phyloP scores from a whole-genome alignment of 495 filamentous ascomycete genomes.

The Parachaetomium inaequale region DNA sequence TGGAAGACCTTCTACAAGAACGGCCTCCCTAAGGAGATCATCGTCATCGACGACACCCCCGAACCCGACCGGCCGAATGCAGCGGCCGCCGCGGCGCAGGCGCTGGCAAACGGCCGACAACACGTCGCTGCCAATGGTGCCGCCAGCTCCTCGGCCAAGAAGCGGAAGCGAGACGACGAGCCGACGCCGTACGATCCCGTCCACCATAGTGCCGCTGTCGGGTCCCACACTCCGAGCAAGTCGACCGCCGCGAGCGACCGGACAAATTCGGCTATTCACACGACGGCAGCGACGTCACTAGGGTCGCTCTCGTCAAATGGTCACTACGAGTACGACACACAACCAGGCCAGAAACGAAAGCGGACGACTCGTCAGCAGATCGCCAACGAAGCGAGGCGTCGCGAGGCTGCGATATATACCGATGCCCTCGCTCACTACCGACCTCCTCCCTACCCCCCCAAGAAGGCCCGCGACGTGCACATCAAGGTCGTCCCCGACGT shows the following conservation, averaged over 20 bases:
- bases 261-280: constrained; percentile 77
- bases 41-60: constrained; percentile 91
- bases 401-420: constrained; percentile 61
- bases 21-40: constrained; percentile 87
- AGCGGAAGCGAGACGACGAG: constrained; percentile 47
- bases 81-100: constrained; percentile 27
- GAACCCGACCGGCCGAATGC: constrained; percentile 50
- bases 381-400: constrained; percentile 73
- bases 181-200: constrained; percentile 46
- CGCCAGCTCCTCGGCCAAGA: constrained; percentile 39
- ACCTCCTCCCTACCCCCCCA: constrained; percentile 79
- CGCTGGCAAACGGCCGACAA: constrained; percentile 30
- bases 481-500: constrained; percentile 82
- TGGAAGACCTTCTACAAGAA: constrained; percentile 93
- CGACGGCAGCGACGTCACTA: constrained; percentile 86
- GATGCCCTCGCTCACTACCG: constrained; percentile 76
- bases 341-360: constrained; percentile 78
- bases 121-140: constrained; percentile 19
- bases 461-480: constrained; percentile 87
- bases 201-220: constrained; percentile 46
- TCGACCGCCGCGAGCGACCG: constrained; percentile 77
- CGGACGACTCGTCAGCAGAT: constrained; percentile 72
- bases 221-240: constrained; percentile 66
- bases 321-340: constrained; percentile 55
- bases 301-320: constrained; percentile 64